phyloP scores from a whole-genome alignment of 345 rosid species.

The Sisymbrium irio region DNA sequence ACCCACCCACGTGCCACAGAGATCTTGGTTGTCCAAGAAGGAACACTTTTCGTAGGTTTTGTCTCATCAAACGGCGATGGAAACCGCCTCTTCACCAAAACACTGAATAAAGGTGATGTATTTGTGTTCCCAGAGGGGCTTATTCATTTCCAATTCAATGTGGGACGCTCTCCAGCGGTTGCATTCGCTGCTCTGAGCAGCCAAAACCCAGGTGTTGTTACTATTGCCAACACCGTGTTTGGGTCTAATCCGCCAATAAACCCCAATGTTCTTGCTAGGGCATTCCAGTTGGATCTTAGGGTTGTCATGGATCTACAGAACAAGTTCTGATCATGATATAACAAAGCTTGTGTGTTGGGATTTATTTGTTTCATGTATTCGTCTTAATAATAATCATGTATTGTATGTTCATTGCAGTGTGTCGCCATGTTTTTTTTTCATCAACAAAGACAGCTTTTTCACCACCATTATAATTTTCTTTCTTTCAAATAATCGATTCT shows the following conservation, averaged over 20 bases:
- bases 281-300: constrained; percentile 18
- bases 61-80: constrained; percentile 22
- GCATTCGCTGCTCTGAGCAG: constrained; percentile 18
- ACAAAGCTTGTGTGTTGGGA: neutral
- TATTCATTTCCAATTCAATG: constrained; percentile 11
- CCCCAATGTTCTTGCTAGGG: constrained; percentile 4
- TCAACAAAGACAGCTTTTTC: no score
- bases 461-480: no score
- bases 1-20: constrained; percentile 39
- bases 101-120: constrained; percentile 1
- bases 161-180: neutral
- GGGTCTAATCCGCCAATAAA: constrained; percentile 16
- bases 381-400: neutral
- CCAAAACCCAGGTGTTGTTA: constrained; percentile 20
- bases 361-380: neutral
- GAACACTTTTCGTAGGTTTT: constrained; percentile 26
- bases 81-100: constrained; percentile 21
- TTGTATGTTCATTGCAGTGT: no score
- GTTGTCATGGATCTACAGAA: neutral
- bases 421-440: no score
- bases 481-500: no score
- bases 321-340: neutral
- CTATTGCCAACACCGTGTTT: constrained; percentile 24
- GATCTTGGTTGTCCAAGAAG: constrained; percentile 10
- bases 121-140: constrained; percentile 30